Evolutionary conservation across 176 grass and related monocot genomes (phyloP), one percentile per base, ranked within the genome.

Genomic region (Avena eriantha): DNA sequence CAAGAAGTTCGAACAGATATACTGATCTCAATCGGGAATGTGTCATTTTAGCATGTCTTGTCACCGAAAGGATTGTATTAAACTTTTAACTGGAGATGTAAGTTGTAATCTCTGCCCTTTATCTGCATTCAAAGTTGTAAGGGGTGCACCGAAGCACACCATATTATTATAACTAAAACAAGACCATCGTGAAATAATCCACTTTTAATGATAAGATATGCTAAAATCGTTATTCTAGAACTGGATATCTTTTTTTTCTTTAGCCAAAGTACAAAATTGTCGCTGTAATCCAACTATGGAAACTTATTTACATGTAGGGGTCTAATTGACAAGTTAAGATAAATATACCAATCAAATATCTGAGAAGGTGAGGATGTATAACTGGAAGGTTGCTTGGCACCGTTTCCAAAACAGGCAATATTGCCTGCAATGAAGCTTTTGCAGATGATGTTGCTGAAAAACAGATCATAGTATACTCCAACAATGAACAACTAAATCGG

Each of bases 381-480:
- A 87, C 47, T 51, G 93, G 91, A 90, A 98, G 77, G 57, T 92
- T 82, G 82, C 78, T 90, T 85, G 96, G 88, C 49, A 95, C 23
- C 79, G 76, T 81, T 80, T 93, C 93, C 93, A 98, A 67, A 80
- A 95, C 29, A 82, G 96, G 96, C 78, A 94, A 63, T 86, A 95
- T 21, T 86, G 88, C 83, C 78, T 84, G 89, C 54, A 98, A 22
- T 34, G 77, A 75, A 80, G 83, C 90, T 77, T 87, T 93, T 31
- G 77, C 76, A 90, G 89, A 98, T 86, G 96, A 93, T 80, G 93
- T 95, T 82, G 93, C 96, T 98, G 91, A 2, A 80, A 71, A 74
- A 48, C 57, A 79, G 7, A 59, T 78, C n/a, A 89, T 48, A 76
- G 61, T 60, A 66, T 12, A 74, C 68, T 63, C 82, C 90, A 92